These are phyloP conservation scores for Thielaviopsis ethacetica DNA, from an alignment of 2,329 filamentous ascomycete genomes.

Conservation along the genomic window DNA sequence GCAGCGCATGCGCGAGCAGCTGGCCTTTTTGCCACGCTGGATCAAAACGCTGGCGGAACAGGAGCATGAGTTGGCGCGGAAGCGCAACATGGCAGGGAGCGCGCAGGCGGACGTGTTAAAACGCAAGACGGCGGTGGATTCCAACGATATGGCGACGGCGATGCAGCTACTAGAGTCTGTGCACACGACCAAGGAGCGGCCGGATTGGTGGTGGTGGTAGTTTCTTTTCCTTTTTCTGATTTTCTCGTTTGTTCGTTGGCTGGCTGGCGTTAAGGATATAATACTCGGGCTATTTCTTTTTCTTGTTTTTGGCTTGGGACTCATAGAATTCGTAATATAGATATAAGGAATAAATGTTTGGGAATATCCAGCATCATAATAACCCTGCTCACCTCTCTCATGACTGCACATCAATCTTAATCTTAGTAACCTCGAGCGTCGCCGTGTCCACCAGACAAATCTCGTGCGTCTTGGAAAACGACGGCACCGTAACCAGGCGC, in stretches of 20 bases:
- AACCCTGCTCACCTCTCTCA: background rate
- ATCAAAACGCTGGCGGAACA: slow-evolving; percentile 17
- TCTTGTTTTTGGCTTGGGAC: background rate
- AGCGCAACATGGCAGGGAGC: background rate
- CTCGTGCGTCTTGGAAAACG: slow-evolving; percentile 62
- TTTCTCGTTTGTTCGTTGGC: background rate
- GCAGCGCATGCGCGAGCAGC: slow-evolving; percentile 13
- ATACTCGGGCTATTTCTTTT: too few species aligned
- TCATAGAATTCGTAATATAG: slow-evolving; percentile 6
- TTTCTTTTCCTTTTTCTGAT: background rate
- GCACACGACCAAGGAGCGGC: background rate
- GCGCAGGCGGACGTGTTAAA: background rate
- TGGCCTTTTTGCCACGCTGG: slow-evolving; percentile 13
- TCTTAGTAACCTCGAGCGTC: slow-evolving; percentile 59
- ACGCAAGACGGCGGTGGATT: slow-evolving; percentile 1
- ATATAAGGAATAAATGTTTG: slow-evolving; percentile 3
- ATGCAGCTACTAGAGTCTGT: slow-evolving; percentile 2
- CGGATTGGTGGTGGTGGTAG: slow-evolving; percentile 8
- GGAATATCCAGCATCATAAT: slow-evolving; percentile 4
- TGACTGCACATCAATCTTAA: slow-evolving; percentile 34
- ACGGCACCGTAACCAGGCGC: slow-evolving; percentile 67
- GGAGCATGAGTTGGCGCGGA: background rate
- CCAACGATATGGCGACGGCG: background rate
- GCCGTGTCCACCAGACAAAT: slow-evolving; percentile 74
- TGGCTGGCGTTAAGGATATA: too few species aligned